Evolutionary conservation across 1,284 basidiomycete species (phyloP).

Genomic region (Mycosarcoma mackinlayi): DNA sequence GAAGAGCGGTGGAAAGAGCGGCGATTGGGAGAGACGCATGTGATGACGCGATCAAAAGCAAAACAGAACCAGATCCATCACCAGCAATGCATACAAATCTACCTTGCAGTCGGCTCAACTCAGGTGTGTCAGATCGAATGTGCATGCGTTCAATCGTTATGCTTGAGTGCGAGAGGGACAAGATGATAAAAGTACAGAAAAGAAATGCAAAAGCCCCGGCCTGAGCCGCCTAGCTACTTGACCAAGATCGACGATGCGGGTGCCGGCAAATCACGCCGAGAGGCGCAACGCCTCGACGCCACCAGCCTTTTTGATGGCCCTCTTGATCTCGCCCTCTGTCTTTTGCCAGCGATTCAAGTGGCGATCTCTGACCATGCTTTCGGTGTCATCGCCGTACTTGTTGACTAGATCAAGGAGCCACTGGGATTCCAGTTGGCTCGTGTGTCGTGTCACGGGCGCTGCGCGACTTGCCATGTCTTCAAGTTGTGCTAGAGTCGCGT

Average conservation of each 20-base stretch:
- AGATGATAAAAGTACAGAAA: constrained; percentile 9
- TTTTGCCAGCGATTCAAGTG: constrained; percentile 85
- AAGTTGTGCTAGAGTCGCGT: constrained; percentile 7
- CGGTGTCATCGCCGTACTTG: constrained; percentile 80
- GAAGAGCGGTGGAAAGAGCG: constrained; percentile 81
- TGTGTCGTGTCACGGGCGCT: constrained; percentile 73
- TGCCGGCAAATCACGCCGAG: no score
- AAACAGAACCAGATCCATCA: no score
- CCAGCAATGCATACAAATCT: no score
- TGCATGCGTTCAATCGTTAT: no score
- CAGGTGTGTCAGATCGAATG: background rate
- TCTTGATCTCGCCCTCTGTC: constrained; percentile 82
- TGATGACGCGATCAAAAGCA: no score
- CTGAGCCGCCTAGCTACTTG: no score
- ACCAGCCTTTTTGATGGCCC: constrained; percentile 62
- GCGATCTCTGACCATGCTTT: constrained; percentile 82
- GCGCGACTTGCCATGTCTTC: constrained; percentile 26
- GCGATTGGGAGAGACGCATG: constrained; percentile 68
- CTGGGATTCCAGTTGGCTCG: constrained; percentile 77
- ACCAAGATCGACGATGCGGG: no score
- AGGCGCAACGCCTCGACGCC: constrained; percentile 31
- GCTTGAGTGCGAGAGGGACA: background rate
- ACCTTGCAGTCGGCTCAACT: no score
- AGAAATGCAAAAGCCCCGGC: background rate
- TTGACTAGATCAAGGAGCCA: constrained; percentile 78